Evolutionary conservation across 495 filamentous ascomycete species (phyloP).

Genomic region (Recurvomyces mirabilis): DNA sequence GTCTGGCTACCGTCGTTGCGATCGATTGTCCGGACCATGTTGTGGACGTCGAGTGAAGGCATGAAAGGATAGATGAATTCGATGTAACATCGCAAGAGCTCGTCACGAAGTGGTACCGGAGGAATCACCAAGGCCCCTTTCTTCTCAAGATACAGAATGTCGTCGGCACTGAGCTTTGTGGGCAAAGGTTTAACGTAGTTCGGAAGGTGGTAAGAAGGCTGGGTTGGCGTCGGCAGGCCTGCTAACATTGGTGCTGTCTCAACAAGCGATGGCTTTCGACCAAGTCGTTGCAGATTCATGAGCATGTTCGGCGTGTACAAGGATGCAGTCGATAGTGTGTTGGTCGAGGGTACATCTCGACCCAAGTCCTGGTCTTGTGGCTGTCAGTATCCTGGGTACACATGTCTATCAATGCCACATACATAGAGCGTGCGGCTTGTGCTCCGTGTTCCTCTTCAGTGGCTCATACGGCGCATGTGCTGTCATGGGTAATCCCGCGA

Average conservation of each 20-base stretch:
- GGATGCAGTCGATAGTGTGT: neutral
- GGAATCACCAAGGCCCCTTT: conserved; percentile 68
- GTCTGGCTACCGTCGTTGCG: conserved; percentile 52
- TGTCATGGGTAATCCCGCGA: conserved; percentile 11
- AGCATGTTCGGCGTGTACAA: conserved; percentile 20
- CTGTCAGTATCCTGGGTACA: neutral
- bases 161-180: conserved; percentile 52
- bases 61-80: conserved; percentile 79
- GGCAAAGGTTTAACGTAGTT: conserved; percentile 63
- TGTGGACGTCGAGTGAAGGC: conserved; percentile 64
- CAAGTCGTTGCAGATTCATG: conserved; percentile 18
- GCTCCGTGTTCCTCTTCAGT: conserved; percentile 28
- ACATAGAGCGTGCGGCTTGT: conserved; percentile 54
- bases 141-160: conserved; percentile 57
- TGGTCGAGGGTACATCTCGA: conserved; percentile 4
- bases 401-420: conserved; percentile 25
- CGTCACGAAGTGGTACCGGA: conserved; percentile 52
- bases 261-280: conserved; percentile 1
- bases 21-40: conserved; percentile 56
- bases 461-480: conserved; percentile 20
- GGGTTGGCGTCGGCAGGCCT: conserved; percentile 1
- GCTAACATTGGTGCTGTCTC: conserved; percentile 1
- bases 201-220: conserved; percentile 12
- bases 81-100: conserved; percentile 58
- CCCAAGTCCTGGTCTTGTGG: conserved; percentile 12